These are phyloP conservation scores for Fusarium tupiense DNA, from an alignment of 2,329 filamentous ascomycete genomes.

Conservation along the genomic window DNA sequence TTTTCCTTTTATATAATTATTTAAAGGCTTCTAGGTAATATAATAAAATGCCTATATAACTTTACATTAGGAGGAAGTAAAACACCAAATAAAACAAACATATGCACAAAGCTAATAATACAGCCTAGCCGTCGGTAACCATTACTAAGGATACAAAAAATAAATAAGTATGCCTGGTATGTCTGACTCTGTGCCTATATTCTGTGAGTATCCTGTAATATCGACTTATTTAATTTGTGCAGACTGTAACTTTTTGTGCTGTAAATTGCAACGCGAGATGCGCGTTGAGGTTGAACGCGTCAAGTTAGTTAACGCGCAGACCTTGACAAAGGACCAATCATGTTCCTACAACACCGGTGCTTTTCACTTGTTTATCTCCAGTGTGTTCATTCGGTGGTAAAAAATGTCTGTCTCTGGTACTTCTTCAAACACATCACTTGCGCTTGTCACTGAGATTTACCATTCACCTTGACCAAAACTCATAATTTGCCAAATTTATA, in stretches of 20 bases:
- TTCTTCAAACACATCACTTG: neutral
- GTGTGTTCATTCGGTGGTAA: neutral
- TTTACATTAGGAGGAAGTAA: no score
- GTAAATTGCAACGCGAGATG: neutral
- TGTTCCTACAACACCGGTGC: neutral
- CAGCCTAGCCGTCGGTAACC: no score
- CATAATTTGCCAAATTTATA: neutral
- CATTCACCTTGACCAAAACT: neutral
- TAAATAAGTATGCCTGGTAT: neutral
- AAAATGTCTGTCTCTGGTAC: no score
- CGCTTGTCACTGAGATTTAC: neutral
- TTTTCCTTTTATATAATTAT: neutral
- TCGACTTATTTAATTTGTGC: neutral
- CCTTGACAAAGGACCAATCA: neutral
- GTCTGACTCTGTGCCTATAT: fast-evolving
- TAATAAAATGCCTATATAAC: no score
- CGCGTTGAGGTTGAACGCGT: no score
- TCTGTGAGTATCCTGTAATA: fast-evolving
- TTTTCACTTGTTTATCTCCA: neutral
- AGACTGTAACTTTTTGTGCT: no score
- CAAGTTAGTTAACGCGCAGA: neutral
- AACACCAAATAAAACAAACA: no score
- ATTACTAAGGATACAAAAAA: neutral
- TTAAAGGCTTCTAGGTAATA: no score
- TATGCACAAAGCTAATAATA: no score